Conservation (phyloP, 2,329 filamentous ascomycete species). For the Talaromyces sp. region DNA sequence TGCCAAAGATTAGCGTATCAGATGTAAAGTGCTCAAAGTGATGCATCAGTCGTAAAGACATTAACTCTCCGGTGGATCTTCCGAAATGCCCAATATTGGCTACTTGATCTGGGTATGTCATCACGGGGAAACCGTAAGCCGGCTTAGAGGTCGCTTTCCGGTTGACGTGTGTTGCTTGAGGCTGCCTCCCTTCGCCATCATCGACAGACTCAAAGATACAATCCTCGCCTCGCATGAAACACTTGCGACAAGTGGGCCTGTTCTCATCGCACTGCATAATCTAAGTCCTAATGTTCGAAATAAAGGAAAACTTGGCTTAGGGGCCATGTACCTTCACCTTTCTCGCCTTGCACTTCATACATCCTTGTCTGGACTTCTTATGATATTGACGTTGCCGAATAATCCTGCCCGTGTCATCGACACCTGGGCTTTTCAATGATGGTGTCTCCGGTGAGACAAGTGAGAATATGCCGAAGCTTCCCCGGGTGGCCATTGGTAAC, state of each 20-base stretch:
- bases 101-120: background rate
- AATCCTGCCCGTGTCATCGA: conserved; percentile 1
- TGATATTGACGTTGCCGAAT: conserved; percentile 6
- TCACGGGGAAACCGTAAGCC: background rate
- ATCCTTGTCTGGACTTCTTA: conserved; percentile 3
- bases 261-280: conserved; percentile 1
- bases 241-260: conserved; percentile 1
- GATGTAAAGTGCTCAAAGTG: conserved; percentile 10
- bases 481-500: background rate
- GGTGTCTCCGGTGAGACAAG: background rate
- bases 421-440: background rate
- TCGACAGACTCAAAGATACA: background rate
- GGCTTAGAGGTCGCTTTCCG: no score
- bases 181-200: background rate
- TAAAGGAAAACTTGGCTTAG: no score
- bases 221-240: background rate
- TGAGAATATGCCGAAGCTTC: background rate
- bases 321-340: conserved; percentile 1
- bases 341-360: conserved; percentile 8
- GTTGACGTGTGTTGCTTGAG: no score
- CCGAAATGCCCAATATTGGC: background rate
- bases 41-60: conserved; percentile 1
- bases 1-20: conserved; percentile 4
- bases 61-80: background rate
- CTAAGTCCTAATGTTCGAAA: background rate